These are phyloP conservation scores for Helminthosporium solani DNA, from an alignment of 2,329 filamentous ascomycete species.

Conservation along the genomic window DNA sequence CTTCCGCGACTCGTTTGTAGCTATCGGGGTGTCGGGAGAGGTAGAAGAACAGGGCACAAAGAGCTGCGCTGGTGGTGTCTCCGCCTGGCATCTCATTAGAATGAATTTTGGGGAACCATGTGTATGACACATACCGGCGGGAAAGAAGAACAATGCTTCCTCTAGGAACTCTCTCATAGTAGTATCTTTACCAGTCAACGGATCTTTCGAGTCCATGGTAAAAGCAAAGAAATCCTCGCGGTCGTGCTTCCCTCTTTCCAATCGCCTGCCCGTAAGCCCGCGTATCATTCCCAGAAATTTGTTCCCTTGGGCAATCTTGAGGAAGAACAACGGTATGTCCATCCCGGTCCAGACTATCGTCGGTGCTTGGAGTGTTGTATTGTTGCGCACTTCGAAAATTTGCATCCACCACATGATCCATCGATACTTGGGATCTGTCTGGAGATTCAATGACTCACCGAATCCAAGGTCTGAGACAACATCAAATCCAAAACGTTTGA, in stretches of 20 bases:
- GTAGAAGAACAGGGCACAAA: slow-evolving; percentile 35
- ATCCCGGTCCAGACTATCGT: not conserved
- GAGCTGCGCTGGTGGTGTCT: slow-evolving; percentile 34
- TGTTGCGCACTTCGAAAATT: not conserved
- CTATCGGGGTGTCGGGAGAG: slow-evolving; percentile 31
- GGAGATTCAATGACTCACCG: slow-evolving; percentile 29
- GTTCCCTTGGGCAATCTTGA: not conserved
- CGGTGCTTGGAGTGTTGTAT: slow-evolving; percentile 3
- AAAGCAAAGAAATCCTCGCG: slow-evolving; percentile 44
- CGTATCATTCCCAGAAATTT: slow-evolving; percentile 1
- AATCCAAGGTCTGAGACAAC: slow-evolving; percentile 44
- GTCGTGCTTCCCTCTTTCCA: slow-evolving; percentile 5
- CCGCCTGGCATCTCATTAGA: slow-evolving; percentile 13
- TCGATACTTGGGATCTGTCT: slow-evolving; percentile 19
- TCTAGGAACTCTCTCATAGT: slow-evolving; percentile 20
- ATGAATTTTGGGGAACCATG: slow-evolving; percentile 15
- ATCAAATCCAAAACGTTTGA: slow-evolving; percentile 30
- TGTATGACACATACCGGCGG: slow-evolving; percentile 26
- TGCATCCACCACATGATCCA: slow-evolving; percentile 17
- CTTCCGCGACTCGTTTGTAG: slow-evolving; percentile 11
- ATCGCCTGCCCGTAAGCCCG: too few species aligned
- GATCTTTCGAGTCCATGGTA: slow-evolving; percentile 42
- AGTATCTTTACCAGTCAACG: slow-evolving; percentile 31
- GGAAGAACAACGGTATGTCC: slow-evolving; percentile 1
- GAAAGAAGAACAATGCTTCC: slow-evolving; percentile 11